Percentiles rank a stretch among this genome's conserved stretches.
These are phyloP conservation scores for Eucalyptus globulus DNA, from an alignment of 345 rosid genomes.

Conservation along the genomic window DNA sequence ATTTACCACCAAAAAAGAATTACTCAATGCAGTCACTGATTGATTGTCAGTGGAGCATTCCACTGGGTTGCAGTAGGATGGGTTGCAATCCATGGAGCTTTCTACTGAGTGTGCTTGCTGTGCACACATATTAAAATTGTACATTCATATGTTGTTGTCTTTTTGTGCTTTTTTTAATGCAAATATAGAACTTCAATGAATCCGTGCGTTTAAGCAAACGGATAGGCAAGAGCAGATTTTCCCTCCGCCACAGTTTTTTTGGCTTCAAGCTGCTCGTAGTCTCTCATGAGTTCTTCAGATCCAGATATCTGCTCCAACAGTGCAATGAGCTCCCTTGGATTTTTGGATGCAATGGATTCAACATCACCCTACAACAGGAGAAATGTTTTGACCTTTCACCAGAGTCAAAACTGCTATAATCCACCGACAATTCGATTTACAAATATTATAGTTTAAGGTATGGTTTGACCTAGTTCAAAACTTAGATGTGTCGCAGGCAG, in stretches of 20 bases:
- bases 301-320: conserved; percentile 93
- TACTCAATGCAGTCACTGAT: no score
- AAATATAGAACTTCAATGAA: no score
- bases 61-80: no score
- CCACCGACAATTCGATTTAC: not conserved
- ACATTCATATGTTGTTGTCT: no score
- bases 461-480: not conserved
- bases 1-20: no score
- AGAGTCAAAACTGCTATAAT: not conserved
- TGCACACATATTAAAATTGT: no score
- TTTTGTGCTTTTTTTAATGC: no score
- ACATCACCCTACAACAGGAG: conserved; percentile 59
- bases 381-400: not conserved
- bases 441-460: not conserved
- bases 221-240: conserved; percentile 64
- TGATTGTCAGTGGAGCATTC: no score
- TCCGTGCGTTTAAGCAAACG: no score
- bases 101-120: no score
- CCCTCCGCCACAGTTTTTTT: conserved; percentile 78
- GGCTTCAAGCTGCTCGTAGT: conserved; percentile 66
- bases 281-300: conserved; percentile 85
- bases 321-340: conserved; percentile 84
- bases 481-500: not conserved
- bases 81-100: no score
- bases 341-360: conserved; percentile 96